Evolutionary conservation across 768 basidiomycete genomes (phyloP).

Genomic region (Termitomyces sp.): DNA sequence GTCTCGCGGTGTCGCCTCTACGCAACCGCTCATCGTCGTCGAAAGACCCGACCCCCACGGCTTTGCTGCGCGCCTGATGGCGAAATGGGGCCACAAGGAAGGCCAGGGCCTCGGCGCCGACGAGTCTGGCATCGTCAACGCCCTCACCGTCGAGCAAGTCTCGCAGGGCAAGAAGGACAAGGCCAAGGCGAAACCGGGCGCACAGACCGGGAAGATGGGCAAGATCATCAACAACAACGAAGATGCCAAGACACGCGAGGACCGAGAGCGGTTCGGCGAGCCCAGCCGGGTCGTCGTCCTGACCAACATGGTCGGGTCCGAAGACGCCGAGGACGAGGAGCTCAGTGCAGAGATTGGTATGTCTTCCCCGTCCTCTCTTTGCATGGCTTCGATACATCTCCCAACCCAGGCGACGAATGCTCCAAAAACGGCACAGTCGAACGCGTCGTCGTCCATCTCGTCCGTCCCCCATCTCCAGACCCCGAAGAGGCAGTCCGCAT

Average conservation of each 20-base stretch:
- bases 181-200: conserved; percentile 28
- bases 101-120: conserved; percentile 88
- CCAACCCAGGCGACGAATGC: conserved; percentile 73
- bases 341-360: conserved; percentile 83
- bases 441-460: conserved; percentile 77
- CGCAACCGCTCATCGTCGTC: too few species aligned
- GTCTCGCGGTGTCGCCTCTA: too few species aligned
- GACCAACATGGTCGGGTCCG: conserved; percentile 82
- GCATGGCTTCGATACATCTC: too few species aligned
- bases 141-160: conserved; percentile 76
- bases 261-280: conserved; percentile 78
- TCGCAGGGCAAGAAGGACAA: conserved; percentile 30
- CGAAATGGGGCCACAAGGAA: conserved; percentile 94
- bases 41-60: conserved; percentile 60
- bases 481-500: conserved; percentile 85
- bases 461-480: conserved; percentile 59
- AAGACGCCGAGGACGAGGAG: conserved; percentile 83
- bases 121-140: conserved; percentile 83
- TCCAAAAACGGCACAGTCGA: conserved; percentile 90
- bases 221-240: conserved; percentile 90
- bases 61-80: conserved; percentile 87
- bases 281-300: conserved; percentile 87
- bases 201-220: conserved; percentile 46
- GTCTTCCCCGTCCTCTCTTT: conserved; percentile 15
- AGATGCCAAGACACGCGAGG: conserved; percentile 71